A percentile compares a stretch with the other conserved stretches of the same genome.
Conservation (phyloP, 1,139 yeast species). For the Lodderomyces parapsilosis region DNA sequence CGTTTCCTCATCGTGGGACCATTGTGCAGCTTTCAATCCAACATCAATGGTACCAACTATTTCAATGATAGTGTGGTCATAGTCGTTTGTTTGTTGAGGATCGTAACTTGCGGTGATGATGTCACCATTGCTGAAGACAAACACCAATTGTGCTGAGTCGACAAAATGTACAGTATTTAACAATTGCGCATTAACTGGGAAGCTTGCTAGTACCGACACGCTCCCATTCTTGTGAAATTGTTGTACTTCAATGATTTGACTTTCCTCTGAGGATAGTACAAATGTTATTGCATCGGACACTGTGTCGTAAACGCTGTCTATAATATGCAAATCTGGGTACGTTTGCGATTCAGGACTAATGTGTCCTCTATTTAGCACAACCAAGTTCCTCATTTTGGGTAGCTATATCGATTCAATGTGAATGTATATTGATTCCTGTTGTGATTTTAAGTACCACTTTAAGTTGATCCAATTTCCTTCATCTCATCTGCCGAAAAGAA, state of each 20-base stretch:
- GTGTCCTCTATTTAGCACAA: constrained; percentile 56
- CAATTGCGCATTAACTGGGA: constrained; percentile 37
- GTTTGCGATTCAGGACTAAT: constrained; percentile 48
- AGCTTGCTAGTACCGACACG: constrained; percentile 52
- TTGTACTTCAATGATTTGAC: constrained; percentile 51
- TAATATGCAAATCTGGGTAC: constrained; percentile 61
- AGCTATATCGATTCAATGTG: background rate
- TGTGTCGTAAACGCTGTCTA: constrained; percentile 68
- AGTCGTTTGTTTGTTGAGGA: constrained; percentile 41
- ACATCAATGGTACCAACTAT: constrained; percentile 85
- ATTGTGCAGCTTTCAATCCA: constrained; percentile 69
- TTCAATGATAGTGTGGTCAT: constrained; percentile 56
- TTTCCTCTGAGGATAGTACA: constrained; percentile 60
- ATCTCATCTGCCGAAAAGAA: no score
- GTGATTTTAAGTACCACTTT: no score
- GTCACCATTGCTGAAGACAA: constrained; percentile 67
- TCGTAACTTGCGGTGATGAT: constrained; percentile 68
- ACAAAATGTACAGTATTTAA: constrained; percentile 63
- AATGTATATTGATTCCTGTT: no score
- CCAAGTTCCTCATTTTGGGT: constrained; percentile 52
- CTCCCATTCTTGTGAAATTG: constrained; percentile 60
- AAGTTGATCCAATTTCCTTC: no score
- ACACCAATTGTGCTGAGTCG: constrained; percentile 59
- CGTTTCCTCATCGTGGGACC: constrained; percentile 94
- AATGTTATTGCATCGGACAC: constrained; percentile 72